Conservation (phyloP, 2,329 filamentous ascomycete species). For the Aspergillus versicolor region DNA sequence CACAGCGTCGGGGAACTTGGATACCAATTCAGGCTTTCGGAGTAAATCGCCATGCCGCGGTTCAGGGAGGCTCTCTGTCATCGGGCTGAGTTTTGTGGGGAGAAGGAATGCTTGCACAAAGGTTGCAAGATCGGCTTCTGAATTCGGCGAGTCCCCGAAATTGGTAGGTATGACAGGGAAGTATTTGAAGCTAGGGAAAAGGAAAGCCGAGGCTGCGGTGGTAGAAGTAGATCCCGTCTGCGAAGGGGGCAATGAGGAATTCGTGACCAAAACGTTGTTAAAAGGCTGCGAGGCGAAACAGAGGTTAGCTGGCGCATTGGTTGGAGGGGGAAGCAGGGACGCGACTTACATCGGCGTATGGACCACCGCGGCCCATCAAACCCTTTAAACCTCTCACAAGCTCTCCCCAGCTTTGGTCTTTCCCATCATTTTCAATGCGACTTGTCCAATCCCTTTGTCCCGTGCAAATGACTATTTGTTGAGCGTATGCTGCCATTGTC, state of each 20-base stretch:
- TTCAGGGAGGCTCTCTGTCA: conserved; percentile 33
- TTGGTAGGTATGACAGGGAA: conserved; percentile 68
- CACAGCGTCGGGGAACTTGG: conserved; percentile 57
- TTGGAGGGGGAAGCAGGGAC: not conserved
- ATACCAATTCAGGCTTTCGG: conserved; percentile 51
- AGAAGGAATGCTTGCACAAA: conserved; percentile 48
- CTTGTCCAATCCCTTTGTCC: conserved; percentile 78
- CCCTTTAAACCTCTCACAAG: conserved; percentile 67
- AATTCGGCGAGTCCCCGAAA: conserved; percentile 43
- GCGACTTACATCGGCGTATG: conserved; percentile 59
- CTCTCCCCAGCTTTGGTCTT: conserved; percentile 44
- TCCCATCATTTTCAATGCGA: conserved; percentile 77
- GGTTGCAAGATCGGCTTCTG: conserved; percentile 34
- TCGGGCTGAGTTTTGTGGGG: conserved; percentile 32
- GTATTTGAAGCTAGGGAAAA: conserved; percentile 82
- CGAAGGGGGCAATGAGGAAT: conserved; percentile 69
- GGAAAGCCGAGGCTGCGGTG: conserved; percentile 59
- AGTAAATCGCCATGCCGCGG: conserved; percentile 34
- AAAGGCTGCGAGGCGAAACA: conserved; percentile 61
- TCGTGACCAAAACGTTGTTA: conserved; percentile 75
- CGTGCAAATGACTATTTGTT: conserved; percentile 82
- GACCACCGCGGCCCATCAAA: conserved; percentile 64
- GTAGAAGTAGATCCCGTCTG: conserved; percentile 28
- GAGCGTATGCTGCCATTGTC: conserved; percentile 73
- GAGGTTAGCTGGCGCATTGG: conserved; percentile 9